A percentile compares a stretch with the other conserved stretches of the same genome.
Conservation (phyloP, 306 rosid species). For the Dryas alaskensis region DNA sequence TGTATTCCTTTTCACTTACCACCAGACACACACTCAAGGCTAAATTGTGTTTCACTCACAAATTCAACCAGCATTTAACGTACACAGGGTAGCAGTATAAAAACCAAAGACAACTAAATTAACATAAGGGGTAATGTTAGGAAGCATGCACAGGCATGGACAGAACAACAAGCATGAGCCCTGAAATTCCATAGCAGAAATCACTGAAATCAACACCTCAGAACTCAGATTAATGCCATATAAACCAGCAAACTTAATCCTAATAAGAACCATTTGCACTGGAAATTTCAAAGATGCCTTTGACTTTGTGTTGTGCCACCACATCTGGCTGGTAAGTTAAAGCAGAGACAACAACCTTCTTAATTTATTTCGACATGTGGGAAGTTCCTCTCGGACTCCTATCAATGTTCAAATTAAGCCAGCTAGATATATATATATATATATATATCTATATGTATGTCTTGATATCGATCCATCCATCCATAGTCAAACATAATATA, state of each 20-base stretch:
- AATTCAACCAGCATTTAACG: neutral
- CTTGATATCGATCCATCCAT: neutral
- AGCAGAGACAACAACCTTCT: conserved; percentile 3
- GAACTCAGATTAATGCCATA: too few species aligned
- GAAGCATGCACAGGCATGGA: neutral
- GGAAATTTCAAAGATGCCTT: neutral
- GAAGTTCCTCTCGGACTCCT: conserved; percentile 1
- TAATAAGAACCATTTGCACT: neutral
- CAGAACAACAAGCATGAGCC: conserved; percentile 4
- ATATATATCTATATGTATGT: neutral
- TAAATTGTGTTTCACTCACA: too few species aligned
- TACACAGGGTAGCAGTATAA: neutral
- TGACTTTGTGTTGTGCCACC: conserved; percentile 3
- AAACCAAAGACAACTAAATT: neutral
- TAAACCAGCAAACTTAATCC: neutral
- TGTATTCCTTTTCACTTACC: too few species aligned
- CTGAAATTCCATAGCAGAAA: neutral
- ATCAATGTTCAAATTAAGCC: neutral
- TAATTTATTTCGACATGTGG: conserved; percentile 11
- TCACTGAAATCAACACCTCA: too few species aligned
- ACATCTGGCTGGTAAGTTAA: conserved; percentile 14
- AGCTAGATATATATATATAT: neutral
- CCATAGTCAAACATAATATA: neutral
- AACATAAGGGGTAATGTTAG: neutral
- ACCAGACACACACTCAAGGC: too few species aligned